These are phyloP conservation scores for Lactuca saligna DNA, from an alignment of 129 eudicot species.

Conservation along the genomic window DNA sequence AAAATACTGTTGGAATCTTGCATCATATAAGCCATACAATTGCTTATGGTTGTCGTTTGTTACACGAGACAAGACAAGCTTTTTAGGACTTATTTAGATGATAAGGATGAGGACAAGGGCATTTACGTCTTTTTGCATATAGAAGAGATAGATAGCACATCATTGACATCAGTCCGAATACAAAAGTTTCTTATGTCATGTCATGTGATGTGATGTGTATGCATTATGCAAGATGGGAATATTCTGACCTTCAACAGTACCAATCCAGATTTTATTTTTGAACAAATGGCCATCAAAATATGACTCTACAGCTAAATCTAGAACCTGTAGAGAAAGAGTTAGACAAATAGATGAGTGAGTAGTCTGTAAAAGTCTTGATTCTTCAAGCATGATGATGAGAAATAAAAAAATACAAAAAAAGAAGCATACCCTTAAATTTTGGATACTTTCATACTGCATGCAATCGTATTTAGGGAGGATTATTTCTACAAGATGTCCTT, in stretches of 20 bases:
- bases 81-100: too few species aligned
- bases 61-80: too few species aligned
- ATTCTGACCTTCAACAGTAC: conserved; percentile 85
- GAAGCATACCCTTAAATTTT: conserved; percentile 55
- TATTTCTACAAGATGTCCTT: conserved; percentile 93
- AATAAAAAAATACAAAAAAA: conserved; percentile 1
- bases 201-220: not conserved
- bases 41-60: too few species aligned
- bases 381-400: conserved; percentile 2
- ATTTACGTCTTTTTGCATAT: too few species aligned
- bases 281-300: conserved; percentile 80
- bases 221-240: conserved; percentile 17
- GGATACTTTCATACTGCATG: conserved; percentile 70
- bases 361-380: conserved; percentile 1
- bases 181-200: too few species aligned
- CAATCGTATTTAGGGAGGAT: conserved; percentile 94
- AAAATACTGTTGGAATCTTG: not conserved
- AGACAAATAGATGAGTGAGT: conserved; percentile 8
- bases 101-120: not conserved
- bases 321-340: conserved; percentile 48
- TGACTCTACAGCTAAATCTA: conserved; percentile 78
- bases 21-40: too few species aligned
- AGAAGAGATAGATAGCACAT: too few species aligned
- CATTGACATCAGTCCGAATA: not conserved
- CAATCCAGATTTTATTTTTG: conserved; percentile 90